These are phyloP conservation scores for Aspergillus calidoustus DNA, from an alignment of 2,329 filamentous ascomycete species.

Conservation along the genomic window DNA sequence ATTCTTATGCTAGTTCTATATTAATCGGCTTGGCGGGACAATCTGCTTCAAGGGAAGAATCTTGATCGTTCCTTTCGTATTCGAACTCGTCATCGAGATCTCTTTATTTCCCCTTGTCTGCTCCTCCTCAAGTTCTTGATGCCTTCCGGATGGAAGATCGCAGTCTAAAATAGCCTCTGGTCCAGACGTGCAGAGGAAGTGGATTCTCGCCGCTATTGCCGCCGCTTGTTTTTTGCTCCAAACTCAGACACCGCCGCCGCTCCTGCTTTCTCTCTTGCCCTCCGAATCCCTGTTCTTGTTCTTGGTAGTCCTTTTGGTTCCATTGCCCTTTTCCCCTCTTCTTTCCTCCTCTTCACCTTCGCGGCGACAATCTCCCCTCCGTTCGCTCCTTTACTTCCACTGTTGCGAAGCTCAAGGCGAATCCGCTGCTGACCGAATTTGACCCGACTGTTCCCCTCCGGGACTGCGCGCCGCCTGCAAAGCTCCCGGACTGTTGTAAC, in stretches of 20 bases:
- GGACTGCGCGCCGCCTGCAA: slow-evolving; percentile 17
- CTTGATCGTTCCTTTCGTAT: background rate
- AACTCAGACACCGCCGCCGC: slow-evolving; percentile 13
- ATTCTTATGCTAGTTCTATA: background rate
- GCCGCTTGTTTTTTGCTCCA: slow-evolving; percentile 23
- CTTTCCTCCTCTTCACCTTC: background rate
- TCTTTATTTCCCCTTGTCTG: background rate
- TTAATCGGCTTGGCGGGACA: slow-evolving; percentile 6
- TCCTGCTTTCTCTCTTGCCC: slow-evolving; percentile 10
- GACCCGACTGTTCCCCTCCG: slow-evolving; percentile 14
- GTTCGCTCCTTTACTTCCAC: slow-evolving; percentile 8
- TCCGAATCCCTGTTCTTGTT: slow-evolving; percentile 4
- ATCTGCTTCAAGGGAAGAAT: background rate
- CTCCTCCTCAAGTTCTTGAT: background rate
- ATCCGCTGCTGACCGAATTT: slow-evolving; percentile 13
- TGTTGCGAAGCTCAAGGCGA: background rate
- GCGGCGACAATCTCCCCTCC: background rate
- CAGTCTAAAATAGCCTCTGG: slow-evolving; percentile 16
- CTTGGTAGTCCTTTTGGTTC: background rate
- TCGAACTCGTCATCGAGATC: background rate
- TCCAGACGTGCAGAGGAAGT: slow-evolving; percentile 6
- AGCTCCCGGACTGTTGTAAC: slow-evolving; percentile 24
- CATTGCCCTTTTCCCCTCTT: slow-evolving; percentile 7
- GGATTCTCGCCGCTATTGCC: slow-evolving; percentile 29
- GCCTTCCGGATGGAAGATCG: background rate